phyloP scores from a whole-genome alignment of 2,329 filamentous ascomycete species.

The Epichloe uncinata region DNA sequence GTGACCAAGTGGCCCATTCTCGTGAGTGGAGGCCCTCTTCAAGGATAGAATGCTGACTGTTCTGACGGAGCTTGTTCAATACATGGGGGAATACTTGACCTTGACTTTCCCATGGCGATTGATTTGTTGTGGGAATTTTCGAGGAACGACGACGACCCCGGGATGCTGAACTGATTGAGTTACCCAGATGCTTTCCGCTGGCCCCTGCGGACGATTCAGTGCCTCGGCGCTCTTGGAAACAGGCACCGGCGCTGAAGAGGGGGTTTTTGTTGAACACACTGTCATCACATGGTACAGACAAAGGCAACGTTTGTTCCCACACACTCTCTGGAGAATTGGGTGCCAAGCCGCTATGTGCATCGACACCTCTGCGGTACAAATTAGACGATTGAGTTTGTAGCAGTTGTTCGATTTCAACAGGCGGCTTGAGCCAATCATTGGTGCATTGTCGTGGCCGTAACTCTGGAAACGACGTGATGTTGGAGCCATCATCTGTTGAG shows the following conservation, averaged over 20 bases:
- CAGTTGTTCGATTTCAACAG: constrained; percentile 8
- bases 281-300: constrained; percentile 7
- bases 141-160: constrained; percentile 16
- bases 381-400: constrained; percentile 4
- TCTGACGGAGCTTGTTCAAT: constrained; percentile 16
- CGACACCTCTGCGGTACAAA: constrained; percentile 18
- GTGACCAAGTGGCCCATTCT: constrained; percentile 6
- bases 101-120: constrained; percentile 4
- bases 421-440: constrained; percentile 18
- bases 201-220: constrained; percentile 3
- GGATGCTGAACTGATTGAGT: constrained; percentile 13
- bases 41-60: constrained; percentile 13
- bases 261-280: constrained; percentile 13
- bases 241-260: constrained; percentile 6
- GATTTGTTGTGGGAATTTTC: constrained; percentile 6
- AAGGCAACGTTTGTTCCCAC: constrained; percentile 6
- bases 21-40: neutral
- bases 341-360: constrained; percentile 15
- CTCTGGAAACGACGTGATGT: constrained; percentile 23
- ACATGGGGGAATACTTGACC: constrained; percentile 13
- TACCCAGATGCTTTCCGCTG: constrained; percentile 10
- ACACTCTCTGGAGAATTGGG: constrained; percentile 3
- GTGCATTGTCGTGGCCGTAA: constrained; percentile 20
- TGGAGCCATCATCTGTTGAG: constrained; percentile 10
- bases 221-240: neutral